phyloP scores from a whole-genome alignment of 805 yeast genomes.

The Ogataea ganodermae region DNA sequence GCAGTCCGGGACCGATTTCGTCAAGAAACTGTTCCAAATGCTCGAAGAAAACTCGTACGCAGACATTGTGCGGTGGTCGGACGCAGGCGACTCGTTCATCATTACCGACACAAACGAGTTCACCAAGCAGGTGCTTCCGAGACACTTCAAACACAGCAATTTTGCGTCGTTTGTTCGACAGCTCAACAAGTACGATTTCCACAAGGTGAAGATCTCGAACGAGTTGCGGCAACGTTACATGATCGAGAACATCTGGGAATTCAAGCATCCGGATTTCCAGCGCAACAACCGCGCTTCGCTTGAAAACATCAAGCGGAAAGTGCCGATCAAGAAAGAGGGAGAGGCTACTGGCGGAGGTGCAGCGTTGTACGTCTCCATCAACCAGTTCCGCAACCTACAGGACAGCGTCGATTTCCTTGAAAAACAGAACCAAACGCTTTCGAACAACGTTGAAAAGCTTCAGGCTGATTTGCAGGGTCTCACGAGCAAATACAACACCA shows the following conservation, averaged over 20 bases:
- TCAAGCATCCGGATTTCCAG: constrained; percentile 86
- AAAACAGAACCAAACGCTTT: constrained; percentile 30
- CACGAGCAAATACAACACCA: constrained; percentile 61
- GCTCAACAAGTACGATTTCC: constrained; percentile 95
- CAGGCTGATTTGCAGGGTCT: constrained; percentile 42
- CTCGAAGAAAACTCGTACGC: constrained; percentile 77
- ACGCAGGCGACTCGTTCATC: constrained; percentile 81
- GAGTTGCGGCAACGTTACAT: constrained; percentile 71
- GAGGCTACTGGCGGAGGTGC: constrained; percentile 13
- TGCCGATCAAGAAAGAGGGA: constrained; percentile 46
- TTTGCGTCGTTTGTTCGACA: constrained; percentile 95
- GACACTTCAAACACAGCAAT: constrained; percentile 92
- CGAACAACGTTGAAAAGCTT: constrained; percentile 37
- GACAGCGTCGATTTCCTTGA: constrained; percentile 35
- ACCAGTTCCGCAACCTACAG: constrained; percentile 28
- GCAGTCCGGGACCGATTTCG: constrained; percentile 53
- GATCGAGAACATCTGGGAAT: constrained; percentile 74
- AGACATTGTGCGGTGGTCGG: constrained; percentile 83
- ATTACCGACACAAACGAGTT: constrained; percentile 89
- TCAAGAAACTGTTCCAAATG: constrained; percentile 79
- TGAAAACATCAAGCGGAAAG: constrained; percentile 85
- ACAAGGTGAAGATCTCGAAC: constrained; percentile 78
- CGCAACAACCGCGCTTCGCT: constrained; percentile 75
- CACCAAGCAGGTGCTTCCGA: constrained; percentile 84
- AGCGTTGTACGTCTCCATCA: constrained; percentile 22